Evolutionary conservation across 1,284 basidiomycete genomes (phyloP), one percentile per base, ranked within the genome.

Genomic region (Meripilus lineatus): DNA sequence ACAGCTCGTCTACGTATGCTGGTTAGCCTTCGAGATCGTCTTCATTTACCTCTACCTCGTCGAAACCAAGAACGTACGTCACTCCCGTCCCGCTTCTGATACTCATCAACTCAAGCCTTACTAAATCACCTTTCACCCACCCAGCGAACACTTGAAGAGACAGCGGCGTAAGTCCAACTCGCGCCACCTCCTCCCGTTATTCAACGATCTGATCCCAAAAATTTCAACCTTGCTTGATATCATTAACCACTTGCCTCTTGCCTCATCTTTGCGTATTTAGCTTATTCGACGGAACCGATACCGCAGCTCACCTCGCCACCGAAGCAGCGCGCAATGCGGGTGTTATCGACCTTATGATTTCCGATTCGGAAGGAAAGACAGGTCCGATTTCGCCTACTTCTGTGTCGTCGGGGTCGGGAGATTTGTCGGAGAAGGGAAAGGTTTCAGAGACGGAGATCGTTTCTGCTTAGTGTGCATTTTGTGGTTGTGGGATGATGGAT

Each of bases 21-120:
- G 62, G 62, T 54, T 62, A 51, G 54, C 69, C 0, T 74, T 81
- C 50, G 79, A 81, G 51, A 62, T 74, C 28, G 50, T 71, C n/a
- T 67, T 81, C 48, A 73, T 82, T 47, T 81, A 74, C 56, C 61
- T 74, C 44, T 75, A 71, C 53, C 57, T 69, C 18, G 64, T 74
- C 10, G 73, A 77, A 55, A 74, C 70, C 32, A 68, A 71, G 55
- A 57, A 58, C 48, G 57, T 57, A 38, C 48, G 55, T 45, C 33
- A 3, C 8, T 30, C 2, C 35, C 11, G 15, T 30, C 8, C 13
- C 18, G 30, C 20, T 15, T 15, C 13, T 32, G 6, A 5, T 6
- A 33, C 17, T 8, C 15, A 6, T 13, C 18, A 18, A 26, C 25
- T 5, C 10, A n/a, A 0, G 2, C 36, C 14, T 30, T 8, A 14